phyloP scores from a whole-genome alignment of 2,329 filamentous ascomycete genomes.

The Fusarium hainanense region DNA sequence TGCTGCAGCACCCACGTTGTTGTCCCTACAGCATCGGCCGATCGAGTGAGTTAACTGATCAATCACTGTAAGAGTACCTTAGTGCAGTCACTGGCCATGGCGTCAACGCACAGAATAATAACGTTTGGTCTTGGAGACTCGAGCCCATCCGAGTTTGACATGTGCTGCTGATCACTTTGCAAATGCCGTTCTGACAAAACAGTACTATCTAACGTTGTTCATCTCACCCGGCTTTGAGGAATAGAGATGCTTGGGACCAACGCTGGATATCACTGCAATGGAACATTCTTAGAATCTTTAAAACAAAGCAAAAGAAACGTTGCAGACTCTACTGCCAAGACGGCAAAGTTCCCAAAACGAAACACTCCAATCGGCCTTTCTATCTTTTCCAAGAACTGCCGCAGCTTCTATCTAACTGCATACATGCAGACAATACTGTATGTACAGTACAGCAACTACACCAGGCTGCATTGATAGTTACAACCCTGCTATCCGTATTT shows the following conservation, averaged over 20 bases:
- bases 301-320: constrained; percentile 9
- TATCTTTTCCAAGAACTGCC: constrained; percentile 12
- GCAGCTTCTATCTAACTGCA: constrained; percentile 4
- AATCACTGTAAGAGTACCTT: neutral
- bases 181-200: constrained; percentile 1
- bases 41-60: constrained; percentile 11
- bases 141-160: constrained; percentile 2
- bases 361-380: constrained; percentile 3
- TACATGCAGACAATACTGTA: neutral
- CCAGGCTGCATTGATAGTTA: neutral
- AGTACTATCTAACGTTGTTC: neutral
- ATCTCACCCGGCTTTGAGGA: neutral
- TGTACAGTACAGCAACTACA: neutral
- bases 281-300: constrained; percentile 1
- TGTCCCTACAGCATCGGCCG: constrained; percentile 4
- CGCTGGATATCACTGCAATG: neutral
- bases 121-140: neutral
- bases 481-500: neutral
- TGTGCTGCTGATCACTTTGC: constrained; percentile 13
- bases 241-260: neutral
- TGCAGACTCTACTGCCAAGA: constrained; percentile 9
- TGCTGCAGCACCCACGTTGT: neutral
- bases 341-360: constrained; percentile 1
- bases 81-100: neutral
- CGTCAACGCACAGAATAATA: neutral